These are phyloP conservation scores for Maudiozyma humilis DNA, from an alignment of 1,139 yeast genomes.

Conservation along the genomic window DNA sequence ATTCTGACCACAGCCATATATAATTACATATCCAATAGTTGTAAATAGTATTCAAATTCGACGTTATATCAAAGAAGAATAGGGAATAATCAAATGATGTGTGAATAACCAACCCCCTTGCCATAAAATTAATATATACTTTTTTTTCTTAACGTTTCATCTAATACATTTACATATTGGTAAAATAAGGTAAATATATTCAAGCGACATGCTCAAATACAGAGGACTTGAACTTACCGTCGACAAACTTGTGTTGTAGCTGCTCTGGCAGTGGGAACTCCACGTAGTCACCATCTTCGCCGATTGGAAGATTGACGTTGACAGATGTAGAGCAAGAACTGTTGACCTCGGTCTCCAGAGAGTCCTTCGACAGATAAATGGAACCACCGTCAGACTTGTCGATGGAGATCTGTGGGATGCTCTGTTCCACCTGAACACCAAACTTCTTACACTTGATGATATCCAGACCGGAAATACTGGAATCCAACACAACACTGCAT, in stretches of 20 bases:
- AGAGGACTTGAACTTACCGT: constrained; percentile 41
- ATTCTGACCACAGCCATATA: neutral
- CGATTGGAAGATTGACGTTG: constrained; percentile 70
- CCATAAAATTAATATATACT: neutral
- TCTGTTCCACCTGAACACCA: constrained; percentile 76
- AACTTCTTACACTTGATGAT: constrained; percentile 73
- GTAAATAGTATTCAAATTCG: constrained; percentile 7
- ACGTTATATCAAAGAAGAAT: neutral
- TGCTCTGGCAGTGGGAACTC: constrained; percentile 88
- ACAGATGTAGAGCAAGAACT: constrained; percentile 80
- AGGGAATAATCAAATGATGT: too few relatives aligned
- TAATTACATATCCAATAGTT: constrained; percentile 1
- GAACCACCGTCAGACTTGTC: constrained; percentile 87
- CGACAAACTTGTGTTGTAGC: constrained; percentile 51
- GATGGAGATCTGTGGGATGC: constrained; percentile 71
- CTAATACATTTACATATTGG: neutral
- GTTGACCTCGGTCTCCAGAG: constrained; percentile 65
- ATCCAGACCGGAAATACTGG: constrained; percentile 81
- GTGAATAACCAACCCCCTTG: too few relatives aligned
- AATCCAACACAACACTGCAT: constrained; percentile 72
- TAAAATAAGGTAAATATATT: constrained; percentile 4
- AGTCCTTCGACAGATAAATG: constrained; percentile 64
- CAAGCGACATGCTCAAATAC: constrained; percentile 56
- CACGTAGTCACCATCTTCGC: constrained; percentile 53
- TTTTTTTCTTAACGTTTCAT: neutral